phyloP scores from a whole-genome alignment of 768 basidiomycete species.

The Pleurotus djamor region DNA sequence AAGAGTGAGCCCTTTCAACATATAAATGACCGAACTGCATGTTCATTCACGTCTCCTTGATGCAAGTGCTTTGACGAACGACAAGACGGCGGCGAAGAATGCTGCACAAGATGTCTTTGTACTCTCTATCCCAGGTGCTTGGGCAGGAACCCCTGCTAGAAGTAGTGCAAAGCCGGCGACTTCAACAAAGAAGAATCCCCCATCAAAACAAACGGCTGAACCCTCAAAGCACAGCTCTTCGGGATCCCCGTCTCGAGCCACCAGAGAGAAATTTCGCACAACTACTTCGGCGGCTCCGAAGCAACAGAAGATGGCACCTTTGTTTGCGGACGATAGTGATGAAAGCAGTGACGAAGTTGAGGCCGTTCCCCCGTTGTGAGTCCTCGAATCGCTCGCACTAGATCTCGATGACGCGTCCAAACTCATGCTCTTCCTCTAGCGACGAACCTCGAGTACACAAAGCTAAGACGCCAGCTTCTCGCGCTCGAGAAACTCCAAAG shows the following conservation, averaged over 20 bases:
- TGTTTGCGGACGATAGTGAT: conserved; percentile 28
- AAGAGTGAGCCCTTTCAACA: not conserved
- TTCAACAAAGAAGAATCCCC: not conserved
- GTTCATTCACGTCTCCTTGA: conserved; percentile 3
- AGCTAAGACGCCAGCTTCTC: not conserved
- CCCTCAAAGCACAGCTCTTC: conserved; percentile 16
- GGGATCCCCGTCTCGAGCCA: conserved; percentile 7
- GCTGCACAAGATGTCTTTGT: not conserved
- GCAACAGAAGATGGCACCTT: conserved; percentile 10
- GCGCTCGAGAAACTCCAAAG: not conserved
- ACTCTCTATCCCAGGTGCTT: not conserved
- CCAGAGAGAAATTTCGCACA: too few species aligned
- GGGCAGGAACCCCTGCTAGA: not conserved
- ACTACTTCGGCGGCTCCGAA: not conserved
- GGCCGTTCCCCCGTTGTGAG: not conserved
- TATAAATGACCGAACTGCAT: too few species aligned
- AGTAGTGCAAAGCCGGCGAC: not conserved
- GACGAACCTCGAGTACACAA: not conserved
- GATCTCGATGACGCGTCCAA: too few species aligned
- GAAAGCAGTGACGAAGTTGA: conserved; percentile 10
- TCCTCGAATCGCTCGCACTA: too few species aligned
- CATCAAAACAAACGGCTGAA: too few species aligned
- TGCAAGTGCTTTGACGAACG: not conserved
- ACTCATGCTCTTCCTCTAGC: not conserved
- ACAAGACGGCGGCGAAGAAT: not conserved